Conservation (phyloP, 805 yeast species). For the Lipomyces lipofer region DNA sequence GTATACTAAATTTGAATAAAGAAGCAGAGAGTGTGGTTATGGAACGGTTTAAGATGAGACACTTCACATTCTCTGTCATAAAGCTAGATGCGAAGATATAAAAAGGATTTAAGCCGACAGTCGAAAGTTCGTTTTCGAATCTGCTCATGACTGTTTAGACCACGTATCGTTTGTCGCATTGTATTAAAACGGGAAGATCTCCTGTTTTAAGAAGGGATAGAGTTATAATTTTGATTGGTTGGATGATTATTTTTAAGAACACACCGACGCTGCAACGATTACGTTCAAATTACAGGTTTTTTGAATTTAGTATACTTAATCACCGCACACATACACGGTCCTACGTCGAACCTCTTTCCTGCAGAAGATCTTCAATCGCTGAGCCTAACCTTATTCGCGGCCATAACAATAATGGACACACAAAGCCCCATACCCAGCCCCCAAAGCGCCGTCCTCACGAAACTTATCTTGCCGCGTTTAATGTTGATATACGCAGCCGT, state of each 20-base stretch:
- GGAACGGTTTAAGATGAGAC: not conserved
- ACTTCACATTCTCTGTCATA: not conserved
- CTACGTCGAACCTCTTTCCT: conserved; percentile 3
- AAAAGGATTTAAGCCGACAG: not conserved
- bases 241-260: not conserved
- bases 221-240: not conserved
- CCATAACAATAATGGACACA: not conserved
- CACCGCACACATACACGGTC: not conserved
- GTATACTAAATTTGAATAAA: not conserved
- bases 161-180: not conserved
- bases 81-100: not conserved
- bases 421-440: not conserved
- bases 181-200: not conserved
- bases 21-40: not conserved
- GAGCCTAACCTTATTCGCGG: conserved; percentile 1
- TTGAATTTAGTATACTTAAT: not conserved
- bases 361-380: not conserved
- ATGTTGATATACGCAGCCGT: conserved; percentile 1
- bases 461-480: conserved; percentile 3
- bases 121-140: not conserved
- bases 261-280: not conserved
- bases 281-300: not conserved
- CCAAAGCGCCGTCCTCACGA: not conserved
- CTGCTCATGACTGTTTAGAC: not conserved
- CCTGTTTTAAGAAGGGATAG: not conserved